phyloP scores from a whole-genome alignment of 495 filamentous ascomycete genomes.

The Penicillium paradoxum region DNA sequence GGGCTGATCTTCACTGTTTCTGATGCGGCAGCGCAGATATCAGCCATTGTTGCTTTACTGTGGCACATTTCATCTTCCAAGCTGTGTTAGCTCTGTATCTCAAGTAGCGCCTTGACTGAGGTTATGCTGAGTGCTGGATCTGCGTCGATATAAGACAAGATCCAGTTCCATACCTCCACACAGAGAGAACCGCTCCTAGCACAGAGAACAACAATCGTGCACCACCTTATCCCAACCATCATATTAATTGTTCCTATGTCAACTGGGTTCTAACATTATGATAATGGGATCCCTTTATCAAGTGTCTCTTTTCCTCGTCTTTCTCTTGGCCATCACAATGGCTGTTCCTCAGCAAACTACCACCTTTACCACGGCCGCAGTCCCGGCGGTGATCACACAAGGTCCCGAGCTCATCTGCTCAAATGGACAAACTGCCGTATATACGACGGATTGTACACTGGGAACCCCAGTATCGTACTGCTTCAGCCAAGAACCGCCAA shows the following conservation, averaged over 20 bases:
- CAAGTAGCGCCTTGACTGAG: neutral
- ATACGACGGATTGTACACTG: slow-evolving; percentile 27
- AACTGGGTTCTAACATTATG: neutral
- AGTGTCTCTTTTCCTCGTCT: neutral
- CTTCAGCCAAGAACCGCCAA: slow-evolving; percentile 12
- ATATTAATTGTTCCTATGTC: neutral
- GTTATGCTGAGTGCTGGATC: neutral
- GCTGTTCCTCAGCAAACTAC: slow-evolving; percentile 12
- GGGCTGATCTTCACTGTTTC: neutral
- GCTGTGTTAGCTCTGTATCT: neutral
- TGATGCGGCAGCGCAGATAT: neutral
- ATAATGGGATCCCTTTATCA: slow-evolving; percentile 2
- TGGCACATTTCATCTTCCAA: neutral
- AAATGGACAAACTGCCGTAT: slow-evolving; percentile 20
- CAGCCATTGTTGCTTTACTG: neutral
- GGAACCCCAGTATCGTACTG: slow-evolving; percentile 24
- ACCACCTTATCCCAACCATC: neutral
- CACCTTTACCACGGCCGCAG: neutral
- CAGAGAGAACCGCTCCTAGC: neutral
- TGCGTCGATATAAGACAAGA: neutral
- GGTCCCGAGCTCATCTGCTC: slow-evolving; percentile 16
- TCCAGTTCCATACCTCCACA: neutral
- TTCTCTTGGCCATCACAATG: neutral
- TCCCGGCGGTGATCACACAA: slow-evolving; percentile 11
- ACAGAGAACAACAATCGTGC: neutral